Base-by-base conservation (phyloP, 2,329 filamentous ascomycete species). In the Fusarium bactridioides region DNA sequence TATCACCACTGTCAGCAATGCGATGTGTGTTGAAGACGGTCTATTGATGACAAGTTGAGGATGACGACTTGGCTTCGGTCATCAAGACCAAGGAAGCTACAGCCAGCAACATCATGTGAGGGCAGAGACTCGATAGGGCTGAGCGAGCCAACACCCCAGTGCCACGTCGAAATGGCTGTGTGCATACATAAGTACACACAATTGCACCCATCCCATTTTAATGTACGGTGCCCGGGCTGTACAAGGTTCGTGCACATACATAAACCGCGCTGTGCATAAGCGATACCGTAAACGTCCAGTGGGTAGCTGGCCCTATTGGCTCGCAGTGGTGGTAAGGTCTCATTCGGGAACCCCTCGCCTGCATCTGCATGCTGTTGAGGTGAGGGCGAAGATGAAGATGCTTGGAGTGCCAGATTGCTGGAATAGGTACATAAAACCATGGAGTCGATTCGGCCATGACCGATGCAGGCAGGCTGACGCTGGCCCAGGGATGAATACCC, bases 111-210 rank as follows among this genome's bases (percentile, higher is more conserved):
- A 58, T 37, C 31, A 50, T 69, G 61, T 58, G 27, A 57, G 70
- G 69, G 69, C 33, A 61, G 38, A 56, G 57, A 57, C 57, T 63
- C 61, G 69, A 75, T 77, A 77, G 75, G 75, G 75, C 75, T 77
- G 75, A 77, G 72, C 72, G n/a, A n/a, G n/a, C n/a, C 27, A 38
- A 66, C 47, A 71, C 61, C 64, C 66, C 43, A 53, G 63, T 77
- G 75, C 71, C 74, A 77, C 73, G 69, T 74, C 73, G 62, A 54
- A 61, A 67, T 67, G 67, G 74, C 70, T 62, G 68, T 64, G 68
- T 75, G 74, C 64, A 70, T 59, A n/a, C 61, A 67, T 59, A 33
- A 33, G 31, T 33, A 33, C 31, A 33, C 31, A n/a, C 43, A 45
- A 21, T n/a, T 57, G 19, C 31, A 50, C 33, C 19, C 31, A 25